These are phyloP conservation scores for Nakaseomyces kungkrabaensis DNA, from an alignment of 1,139 yeast species.

Conservation along the genomic window DNA sequence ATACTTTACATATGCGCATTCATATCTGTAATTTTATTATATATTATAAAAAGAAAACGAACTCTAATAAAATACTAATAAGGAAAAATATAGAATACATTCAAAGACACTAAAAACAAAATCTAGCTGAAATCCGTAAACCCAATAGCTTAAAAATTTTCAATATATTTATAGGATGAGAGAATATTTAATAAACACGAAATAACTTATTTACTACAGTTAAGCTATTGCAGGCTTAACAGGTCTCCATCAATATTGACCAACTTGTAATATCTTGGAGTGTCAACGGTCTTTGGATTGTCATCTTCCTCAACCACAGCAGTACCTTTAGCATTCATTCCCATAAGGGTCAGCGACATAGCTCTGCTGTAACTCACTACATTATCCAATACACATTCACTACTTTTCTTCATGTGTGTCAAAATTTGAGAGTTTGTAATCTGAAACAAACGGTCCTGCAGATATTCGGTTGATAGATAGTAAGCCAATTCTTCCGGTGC, in stretches of 20 bases:
- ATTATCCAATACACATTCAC: constrained; percentile 24
- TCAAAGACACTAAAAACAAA: no score
- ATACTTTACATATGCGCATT: not conserved
- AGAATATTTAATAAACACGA: not conserved
- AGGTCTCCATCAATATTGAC: constrained; percentile 28
- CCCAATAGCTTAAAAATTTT: no score
- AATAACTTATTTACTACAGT: not conserved
- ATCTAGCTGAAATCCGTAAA: no score
- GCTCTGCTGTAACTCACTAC: constrained; percentile 26
- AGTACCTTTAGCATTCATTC: constrained; percentile 13
- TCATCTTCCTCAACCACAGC: constrained; percentile 7
- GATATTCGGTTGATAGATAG: constrained; percentile 20
- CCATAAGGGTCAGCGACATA: constrained; percentile 21
- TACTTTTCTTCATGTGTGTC: constrained; percentile 19
- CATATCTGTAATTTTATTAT: not conserved
- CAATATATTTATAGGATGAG: not conserved
- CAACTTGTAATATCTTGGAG: constrained; percentile 19
- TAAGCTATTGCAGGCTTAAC: constrained; percentile 13
- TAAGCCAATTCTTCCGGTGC: constrained; percentile 23
- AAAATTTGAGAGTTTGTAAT: constrained; percentile 21
- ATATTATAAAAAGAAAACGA: not conserved
- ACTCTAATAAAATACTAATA: not conserved
- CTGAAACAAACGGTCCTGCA: constrained; percentile 27
- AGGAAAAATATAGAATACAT: not conserved
- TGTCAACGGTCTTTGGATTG: constrained; percentile 10